These are phyloP conservation scores for Diplodia seriata DNA, from an alignment of 2,329 filamentous ascomycete genomes.

Conservation along the genomic window DNA sequence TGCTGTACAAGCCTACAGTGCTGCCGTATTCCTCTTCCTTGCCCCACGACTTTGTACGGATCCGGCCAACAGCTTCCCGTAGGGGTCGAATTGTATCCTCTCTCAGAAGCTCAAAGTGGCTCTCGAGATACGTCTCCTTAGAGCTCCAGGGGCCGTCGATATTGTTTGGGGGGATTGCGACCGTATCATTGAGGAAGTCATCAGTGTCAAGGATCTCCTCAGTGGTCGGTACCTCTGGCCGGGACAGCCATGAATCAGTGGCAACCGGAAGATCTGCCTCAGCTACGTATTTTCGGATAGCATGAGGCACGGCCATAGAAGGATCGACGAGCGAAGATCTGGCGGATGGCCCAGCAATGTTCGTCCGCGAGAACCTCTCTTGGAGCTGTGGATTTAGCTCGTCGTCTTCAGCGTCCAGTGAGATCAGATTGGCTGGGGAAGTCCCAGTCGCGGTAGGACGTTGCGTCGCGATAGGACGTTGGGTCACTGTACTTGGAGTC, in stretches of 20 bases:
- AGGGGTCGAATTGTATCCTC: conserved; percentile 76
- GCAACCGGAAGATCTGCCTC: background rate
- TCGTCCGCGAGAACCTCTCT: background rate
- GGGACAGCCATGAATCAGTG: conserved; percentile 31
- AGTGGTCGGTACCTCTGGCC: conserved; percentile 63
- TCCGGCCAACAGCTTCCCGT: conserved; percentile 67
- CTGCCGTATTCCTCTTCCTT: conserved; percentile 59
- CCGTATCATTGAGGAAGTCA: background rate
- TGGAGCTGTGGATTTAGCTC: background rate
- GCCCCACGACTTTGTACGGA: conserved; percentile 61
- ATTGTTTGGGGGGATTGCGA: conserved; percentile 40
- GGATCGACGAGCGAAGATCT: background rate
- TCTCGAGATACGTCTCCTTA: conserved; percentile 70
- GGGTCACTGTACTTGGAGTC: too few relatives aligned
- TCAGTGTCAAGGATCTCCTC: conserved; percentile 58
- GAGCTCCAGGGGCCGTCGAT: conserved; percentile 62
- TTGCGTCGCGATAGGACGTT: too few relatives aligned
- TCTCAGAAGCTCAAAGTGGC: conserved; percentile 77
- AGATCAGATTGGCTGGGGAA: background rate
- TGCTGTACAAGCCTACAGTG: conserved; percentile 49
- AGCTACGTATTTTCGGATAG: background rate
- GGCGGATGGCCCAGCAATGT: background rate
- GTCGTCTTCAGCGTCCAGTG: background rate
- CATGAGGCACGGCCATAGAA: background rate
- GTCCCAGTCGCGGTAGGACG: too few relatives aligned